These are phyloP conservation scores for Scopulariopsis brevicaulis DNA, from an alignment of 2,329 filamentous ascomycete species.

Conservation along the genomic window DNA sequence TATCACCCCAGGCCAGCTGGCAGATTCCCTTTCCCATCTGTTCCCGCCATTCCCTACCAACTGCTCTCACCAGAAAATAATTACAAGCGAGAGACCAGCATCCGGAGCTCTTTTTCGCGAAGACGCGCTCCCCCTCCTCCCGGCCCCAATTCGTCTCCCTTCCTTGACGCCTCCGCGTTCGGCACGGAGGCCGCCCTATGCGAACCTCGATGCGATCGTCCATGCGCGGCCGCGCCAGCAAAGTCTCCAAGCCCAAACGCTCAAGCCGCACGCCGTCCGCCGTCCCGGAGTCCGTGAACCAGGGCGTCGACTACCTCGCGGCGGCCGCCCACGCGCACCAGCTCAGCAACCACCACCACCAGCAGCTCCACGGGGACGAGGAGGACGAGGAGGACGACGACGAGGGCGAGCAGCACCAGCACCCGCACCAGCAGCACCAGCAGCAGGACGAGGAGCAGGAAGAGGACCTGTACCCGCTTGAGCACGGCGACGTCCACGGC, in stretches of 20 bases:
- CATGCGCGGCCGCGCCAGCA: constrained; percentile 25
- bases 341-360: constrained; percentile 5
- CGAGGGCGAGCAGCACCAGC: constrained; percentile 8
- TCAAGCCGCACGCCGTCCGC: constrained; percentile 16
- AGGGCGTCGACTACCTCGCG: constrained; percentile 16
- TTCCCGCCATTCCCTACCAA: constrained; percentile 2
- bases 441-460: constrained; percentile 9
- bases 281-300: constrained; percentile 20
- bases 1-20: constrained; percentile 5
- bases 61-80: background rate
- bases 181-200: constrained; percentile 7
- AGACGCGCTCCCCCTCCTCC: background rate
- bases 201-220: constrained; percentile 9
- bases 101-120: background rate
- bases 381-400: constrained; percentile 5
- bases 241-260: constrained; percentile 27
- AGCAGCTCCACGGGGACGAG: constrained; percentile 7
- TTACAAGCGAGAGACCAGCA: background rate
- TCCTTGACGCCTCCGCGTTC: background rate
- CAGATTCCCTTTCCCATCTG: constrained; percentile 4
- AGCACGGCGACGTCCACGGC: constrained; percentile 18
- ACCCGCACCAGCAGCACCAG: constrained; percentile 7
- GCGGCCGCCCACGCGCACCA: constrained; percentile 6
- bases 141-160: constrained; percentile 7
- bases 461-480: constrained; percentile 14